These are phyloP conservation scores for Verticillium isaacii DNA, from an alignment of 2,329 filamentous ascomycete genomes.

Conservation along the genomic window DNA sequence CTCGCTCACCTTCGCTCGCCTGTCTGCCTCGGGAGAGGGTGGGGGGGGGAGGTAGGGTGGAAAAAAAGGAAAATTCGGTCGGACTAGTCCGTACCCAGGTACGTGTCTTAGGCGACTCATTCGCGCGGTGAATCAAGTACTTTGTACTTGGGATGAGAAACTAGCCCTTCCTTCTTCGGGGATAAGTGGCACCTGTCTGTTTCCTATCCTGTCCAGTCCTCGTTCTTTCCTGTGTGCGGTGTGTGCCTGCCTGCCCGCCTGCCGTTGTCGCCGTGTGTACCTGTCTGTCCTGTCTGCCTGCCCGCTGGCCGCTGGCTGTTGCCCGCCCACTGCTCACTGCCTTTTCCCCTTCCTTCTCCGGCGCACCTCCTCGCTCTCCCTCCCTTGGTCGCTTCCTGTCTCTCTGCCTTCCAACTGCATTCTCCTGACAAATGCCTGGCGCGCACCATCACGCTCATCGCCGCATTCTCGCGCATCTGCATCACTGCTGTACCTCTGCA, in stretches of 20 bases:
- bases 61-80: neutral
- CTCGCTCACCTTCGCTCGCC: neutral
- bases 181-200: neutral
- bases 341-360: neutral
- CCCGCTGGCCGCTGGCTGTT: neutral
- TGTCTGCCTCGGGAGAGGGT: neutral
- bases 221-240: neutral
- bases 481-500: neutral
- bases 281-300: neutral
- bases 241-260: neutral
- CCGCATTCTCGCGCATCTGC: neutral
- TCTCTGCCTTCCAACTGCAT: neutral
- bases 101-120: neutral
- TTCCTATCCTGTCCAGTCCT: neutral
- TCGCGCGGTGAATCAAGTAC: neutral
- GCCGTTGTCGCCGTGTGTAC: neutral
- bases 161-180: neutral
- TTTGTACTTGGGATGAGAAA: neutral
- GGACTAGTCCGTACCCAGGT: neutral
- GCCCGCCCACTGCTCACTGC: neutral
- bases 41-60: neutral
- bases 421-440: too few relatives aligned
- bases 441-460: neutral
- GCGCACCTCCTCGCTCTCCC: neutral
- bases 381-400: neutral